phyloP scores from a whole-genome alignment of 352 stramenopile genomes.

The Phytopythium montanum region DNA sequence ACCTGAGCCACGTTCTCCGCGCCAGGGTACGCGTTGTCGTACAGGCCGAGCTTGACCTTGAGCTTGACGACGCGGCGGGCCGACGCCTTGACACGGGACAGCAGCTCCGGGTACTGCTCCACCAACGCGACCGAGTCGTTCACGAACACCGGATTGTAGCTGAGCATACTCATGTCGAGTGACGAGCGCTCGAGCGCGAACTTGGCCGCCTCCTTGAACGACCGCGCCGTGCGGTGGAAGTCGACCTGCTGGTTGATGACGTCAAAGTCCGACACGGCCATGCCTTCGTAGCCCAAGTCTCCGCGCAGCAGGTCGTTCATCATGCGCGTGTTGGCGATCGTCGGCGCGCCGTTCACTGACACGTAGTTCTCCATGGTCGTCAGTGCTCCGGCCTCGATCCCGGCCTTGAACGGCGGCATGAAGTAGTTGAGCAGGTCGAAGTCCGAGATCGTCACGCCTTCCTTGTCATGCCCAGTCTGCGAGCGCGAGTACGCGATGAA shows the following conservation, averaged over 20 bases:
- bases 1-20: slow-evolving; percentile 30
- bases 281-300: slow-evolving; percentile 74
- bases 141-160: slow-evolving; percentile 34
- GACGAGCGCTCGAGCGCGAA: slow-evolving; percentile 69
- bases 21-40: slow-evolving; percentile 51
- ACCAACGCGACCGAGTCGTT: slow-evolving; percentile 43
- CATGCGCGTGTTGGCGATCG: slow-evolving; percentile 73
- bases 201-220: slow-evolving; percentile 40
- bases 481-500: slow-evolving; percentile 81
- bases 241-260: slow-evolving; percentile 85
- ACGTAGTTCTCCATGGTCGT: slow-evolving; percentile 93
- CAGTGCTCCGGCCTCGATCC: slow-evolving; percentile 63
- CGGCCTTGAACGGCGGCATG: slow-evolving; percentile 71
- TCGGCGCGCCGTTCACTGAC: slow-evolving; percentile 86
- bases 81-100: slow-evolving; percentile 43
- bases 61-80: slow-evolving; percentile 55
- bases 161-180: slow-evolving; percentile 91
- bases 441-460: slow-evolving; percentile 60
- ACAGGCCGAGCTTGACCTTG: slow-evolving; percentile 65
- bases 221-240: slow-evolving; percentile 41
- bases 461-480: slow-evolving; percentile 69
- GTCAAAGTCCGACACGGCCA: slow-evolving; percentile 87
- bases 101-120: slow-evolving; percentile 23
- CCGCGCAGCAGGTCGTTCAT: slow-evolving; percentile 70
- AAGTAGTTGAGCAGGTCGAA: slow-evolving; percentile 83